Percentiles rank a stretch among this genome's conserved stretches.
Conservation (phyloP, 768 basidiomycete genomes). For the Pisolithus microcarpus region DNA sequence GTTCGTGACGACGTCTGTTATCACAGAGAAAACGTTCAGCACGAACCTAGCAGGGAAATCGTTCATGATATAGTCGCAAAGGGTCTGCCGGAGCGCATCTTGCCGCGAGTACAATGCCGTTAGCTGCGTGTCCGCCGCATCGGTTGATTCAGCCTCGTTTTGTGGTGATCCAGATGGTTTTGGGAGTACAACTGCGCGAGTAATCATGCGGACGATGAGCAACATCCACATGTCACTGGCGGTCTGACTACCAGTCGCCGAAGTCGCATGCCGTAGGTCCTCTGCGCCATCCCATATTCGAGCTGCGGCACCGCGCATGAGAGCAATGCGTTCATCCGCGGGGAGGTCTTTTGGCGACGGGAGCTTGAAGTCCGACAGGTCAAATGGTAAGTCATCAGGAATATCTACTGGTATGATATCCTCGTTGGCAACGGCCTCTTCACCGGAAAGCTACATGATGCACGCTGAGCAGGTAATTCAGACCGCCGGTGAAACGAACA, state of each 20-base stretch:
- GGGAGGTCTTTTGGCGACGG: conserved; percentile 66
- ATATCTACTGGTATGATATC: conserved; percentile 28
- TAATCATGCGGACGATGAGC: conserved; percentile 79
- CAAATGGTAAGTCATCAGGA: conserved; percentile 39
- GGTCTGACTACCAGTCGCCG: conserved; percentile 36
- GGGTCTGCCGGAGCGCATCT: conserved; percentile 63
- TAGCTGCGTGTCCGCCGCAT: conserved; percentile 27
- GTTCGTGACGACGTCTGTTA: not conserved
- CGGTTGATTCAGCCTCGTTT: conserved; percentile 11
- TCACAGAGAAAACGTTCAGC: conserved; percentile 1
- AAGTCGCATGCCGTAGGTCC: conserved; percentile 40
- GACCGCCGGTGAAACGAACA: not conserved
- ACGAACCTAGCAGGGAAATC: conserved; percentile 81
- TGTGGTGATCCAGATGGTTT: conserved; percentile 6
- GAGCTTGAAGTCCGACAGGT: conserved; percentile 66
- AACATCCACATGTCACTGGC: conserved; percentile 90
- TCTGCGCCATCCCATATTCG: conserved; percentile 70
- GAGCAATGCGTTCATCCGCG: conserved; percentile 46
- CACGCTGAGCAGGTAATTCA: not conserved
- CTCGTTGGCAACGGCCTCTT: conserved; percentile 26
- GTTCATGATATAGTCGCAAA: conserved; percentile 81
- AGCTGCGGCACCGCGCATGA: conserved; percentile 51
- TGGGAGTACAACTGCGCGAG: conserved; percentile 51
- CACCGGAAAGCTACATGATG: conserved; percentile 48
- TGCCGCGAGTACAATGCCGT: conserved; percentile 54